Conservation (phyloP, 78 protist genomes). For the Cavenderia fasciculata region DNA sequence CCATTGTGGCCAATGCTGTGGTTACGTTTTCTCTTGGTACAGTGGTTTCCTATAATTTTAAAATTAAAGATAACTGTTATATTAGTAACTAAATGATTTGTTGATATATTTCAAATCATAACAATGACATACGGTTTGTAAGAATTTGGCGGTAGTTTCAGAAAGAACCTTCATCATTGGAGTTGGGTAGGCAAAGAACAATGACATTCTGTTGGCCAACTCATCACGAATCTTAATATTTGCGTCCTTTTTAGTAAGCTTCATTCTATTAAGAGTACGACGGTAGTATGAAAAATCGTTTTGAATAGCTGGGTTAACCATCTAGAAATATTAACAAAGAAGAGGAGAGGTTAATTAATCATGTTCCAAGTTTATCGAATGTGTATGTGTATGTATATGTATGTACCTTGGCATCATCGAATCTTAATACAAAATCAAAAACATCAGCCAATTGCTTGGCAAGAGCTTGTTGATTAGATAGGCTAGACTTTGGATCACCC, state of each 20-base stretch:
- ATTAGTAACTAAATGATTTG: too few species aligned
- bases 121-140: conserved; percentile 45
- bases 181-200: conserved; percentile 91
- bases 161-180: conserved; percentile 87
- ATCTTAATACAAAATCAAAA: conserved; percentile 85
- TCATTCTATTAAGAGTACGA: conserved; percentile 86
- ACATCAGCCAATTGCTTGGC: conserved; percentile 91
- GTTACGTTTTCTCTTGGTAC: conserved; percentile 85
- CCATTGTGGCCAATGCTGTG: conserved; percentile 72
- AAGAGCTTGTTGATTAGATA: conserved; percentile 88
- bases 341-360: background rate
- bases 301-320: conserved; percentile 90
- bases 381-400: background rate
- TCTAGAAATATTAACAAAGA: conserved; percentile 22
- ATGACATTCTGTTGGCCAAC: conserved; percentile 87
- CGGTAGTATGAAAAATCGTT: conserved; percentile 91
- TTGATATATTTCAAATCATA: too few species aligned
- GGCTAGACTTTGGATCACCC: conserved; percentile 64
- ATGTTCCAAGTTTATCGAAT: too few species aligned
- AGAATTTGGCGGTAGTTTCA: conserved; percentile 84
- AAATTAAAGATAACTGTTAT: too few species aligned
- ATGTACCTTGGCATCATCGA: conserved; percentile 87
- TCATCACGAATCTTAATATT: conserved; percentile 88
- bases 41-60: conserved; percentile 22
- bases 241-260: conserved; percentile 66